phyloP scores from a whole-genome alignment of 2,329 filamentous ascomycete species.

The Triangularia verruculosa region DNA sequence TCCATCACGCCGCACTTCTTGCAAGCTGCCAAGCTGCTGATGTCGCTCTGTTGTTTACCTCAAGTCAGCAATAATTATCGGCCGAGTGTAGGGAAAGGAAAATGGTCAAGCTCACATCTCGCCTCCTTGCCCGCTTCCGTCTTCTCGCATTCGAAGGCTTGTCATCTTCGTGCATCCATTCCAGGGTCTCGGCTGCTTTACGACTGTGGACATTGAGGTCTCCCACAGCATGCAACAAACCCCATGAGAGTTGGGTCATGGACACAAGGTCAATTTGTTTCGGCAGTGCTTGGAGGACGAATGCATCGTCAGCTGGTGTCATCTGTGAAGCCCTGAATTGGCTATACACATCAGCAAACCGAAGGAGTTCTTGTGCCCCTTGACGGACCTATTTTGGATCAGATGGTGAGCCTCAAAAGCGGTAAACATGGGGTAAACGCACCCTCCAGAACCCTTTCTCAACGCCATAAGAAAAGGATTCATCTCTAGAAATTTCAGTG shows the following conservation, averaged over 20 bases:
- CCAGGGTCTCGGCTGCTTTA: not conserved
- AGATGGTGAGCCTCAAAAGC: not conserved
- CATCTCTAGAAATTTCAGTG: not conserved
- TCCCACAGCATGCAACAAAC: slow-evolving; percentile 15
- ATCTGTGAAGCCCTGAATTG: not conserved
- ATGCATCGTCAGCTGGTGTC: not conserved
- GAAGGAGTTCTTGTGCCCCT: slow-evolving; percentile 17
- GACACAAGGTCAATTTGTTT: slow-evolving; percentile 20
- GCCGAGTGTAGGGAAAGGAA: not conserved
- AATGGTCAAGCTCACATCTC: not conserved
- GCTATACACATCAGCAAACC: slow-evolving; percentile 13
- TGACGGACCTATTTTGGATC: slow-evolving; percentile 10
- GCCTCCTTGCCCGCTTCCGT: not conserved
- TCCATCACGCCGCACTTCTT: slow-evolving; percentile 12
- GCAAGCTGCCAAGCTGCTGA: not conserved
- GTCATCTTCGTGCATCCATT: slow-evolving; percentile 1
- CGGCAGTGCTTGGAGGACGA: slow-evolving; percentile 5
- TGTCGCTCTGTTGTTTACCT: not conserved
- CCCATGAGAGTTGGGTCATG: slow-evolving; percentile 18
- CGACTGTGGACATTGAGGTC: slow-evolving; percentile 17
- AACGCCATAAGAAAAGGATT: slow-evolving; percentile 12
- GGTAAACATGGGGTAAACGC: not conserved
- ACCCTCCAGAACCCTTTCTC: slow-evolving; percentile 21
- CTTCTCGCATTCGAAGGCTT: not conserved
- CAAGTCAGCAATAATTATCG: not conserved